Evolutionary conservation across 352 stramenopile species (phyloP).

Genomic region (Phytophthora citrophthora): DNA sequence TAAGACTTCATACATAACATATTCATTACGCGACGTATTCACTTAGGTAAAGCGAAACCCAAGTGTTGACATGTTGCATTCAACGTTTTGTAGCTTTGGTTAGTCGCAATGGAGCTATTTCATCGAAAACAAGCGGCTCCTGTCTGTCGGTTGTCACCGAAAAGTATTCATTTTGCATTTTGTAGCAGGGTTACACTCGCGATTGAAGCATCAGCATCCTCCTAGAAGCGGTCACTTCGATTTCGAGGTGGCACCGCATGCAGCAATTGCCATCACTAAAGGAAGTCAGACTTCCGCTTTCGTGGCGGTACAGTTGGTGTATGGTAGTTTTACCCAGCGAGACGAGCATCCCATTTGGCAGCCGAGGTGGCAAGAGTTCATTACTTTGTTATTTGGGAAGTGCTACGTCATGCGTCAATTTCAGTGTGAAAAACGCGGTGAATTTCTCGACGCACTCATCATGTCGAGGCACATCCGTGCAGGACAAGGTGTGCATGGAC

Average conservation of each 20-base stretch:
- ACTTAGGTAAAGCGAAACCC: neutral
- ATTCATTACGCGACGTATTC: no score
- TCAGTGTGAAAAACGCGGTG: constrained; percentile 12
- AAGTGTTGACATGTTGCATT: neutral
- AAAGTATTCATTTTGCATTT: neutral
- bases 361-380: no score
- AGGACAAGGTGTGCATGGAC: neutral
- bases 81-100: neutral
- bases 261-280: constrained; percentile 9
- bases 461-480: neutral
- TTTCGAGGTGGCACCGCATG: neutral
- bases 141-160: constrained; percentile 6
- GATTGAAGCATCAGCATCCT: neutral
- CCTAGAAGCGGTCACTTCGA: neutral
- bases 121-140: neutral
- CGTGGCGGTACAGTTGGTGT: no score
- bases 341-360: no score
- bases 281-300: neutral
- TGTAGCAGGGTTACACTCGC: neutral
- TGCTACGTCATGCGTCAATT: neutral
- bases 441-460: constrained; percentile 19
- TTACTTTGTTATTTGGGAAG: neutral
- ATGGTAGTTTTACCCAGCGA: no score
- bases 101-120: constrained; percentile 5
- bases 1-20: no score